A percentile compares a stretch with the other conserved stretches of the same genome.
Conservation (phyloP, 495 filamentous ascomycete genomes). For the Polyplosphaeria fusca region DNA sequence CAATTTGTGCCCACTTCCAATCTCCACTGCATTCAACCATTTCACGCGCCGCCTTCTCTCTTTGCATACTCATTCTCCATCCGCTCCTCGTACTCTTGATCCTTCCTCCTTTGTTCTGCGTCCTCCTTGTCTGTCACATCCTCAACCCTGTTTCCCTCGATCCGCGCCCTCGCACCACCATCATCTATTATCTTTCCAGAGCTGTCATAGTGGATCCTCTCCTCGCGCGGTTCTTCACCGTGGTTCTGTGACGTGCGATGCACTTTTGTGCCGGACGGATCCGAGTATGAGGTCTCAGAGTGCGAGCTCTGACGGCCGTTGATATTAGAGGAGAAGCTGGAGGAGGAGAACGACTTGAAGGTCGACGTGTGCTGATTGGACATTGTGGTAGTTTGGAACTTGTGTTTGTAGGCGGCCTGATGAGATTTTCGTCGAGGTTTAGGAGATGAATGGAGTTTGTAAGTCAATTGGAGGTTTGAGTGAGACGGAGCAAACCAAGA, state of each 20-base stretch:
- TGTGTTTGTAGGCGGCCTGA: not conserved
- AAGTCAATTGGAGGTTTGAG: too few relatives aligned
- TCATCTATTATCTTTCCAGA: constrained; percentile 1
- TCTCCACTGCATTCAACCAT: too few relatives aligned
- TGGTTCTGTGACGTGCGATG: constrained; percentile 13
- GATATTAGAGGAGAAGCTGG: not conserved
- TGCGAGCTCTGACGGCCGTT: constrained; percentile 9
- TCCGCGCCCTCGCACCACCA: not conserved
- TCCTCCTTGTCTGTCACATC: constrained; percentile 28
- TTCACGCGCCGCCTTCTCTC: constrained; percentile 27
- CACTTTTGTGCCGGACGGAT: constrained; percentile 22
- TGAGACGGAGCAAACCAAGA: too few relatives aligned
- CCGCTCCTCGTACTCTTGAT: constrained; percentile 17
- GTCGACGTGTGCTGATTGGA: constrained; percentile 3
- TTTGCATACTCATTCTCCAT: constrained; percentile 33
- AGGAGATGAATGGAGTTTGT: too few relatives aligned
- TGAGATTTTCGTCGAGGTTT: not conserved
- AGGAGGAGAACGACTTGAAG: constrained; percentile 9
- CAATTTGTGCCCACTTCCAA: too few relatives aligned
- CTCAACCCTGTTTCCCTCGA: constrained; percentile 13
- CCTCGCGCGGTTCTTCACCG: constrained; percentile 12
- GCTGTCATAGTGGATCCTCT: constrained; percentile 14
- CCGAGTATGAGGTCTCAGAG: not conserved
- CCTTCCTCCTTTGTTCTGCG: constrained; percentile 5
- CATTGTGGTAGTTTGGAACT: too few relatives aligned